Evolutionary conservation across 2,329 filamentous ascomycete genomes (phyloP), one percentile per base, ranked within the genome.

Genomic region (Lecanoromycetidae sp.): DNA sequence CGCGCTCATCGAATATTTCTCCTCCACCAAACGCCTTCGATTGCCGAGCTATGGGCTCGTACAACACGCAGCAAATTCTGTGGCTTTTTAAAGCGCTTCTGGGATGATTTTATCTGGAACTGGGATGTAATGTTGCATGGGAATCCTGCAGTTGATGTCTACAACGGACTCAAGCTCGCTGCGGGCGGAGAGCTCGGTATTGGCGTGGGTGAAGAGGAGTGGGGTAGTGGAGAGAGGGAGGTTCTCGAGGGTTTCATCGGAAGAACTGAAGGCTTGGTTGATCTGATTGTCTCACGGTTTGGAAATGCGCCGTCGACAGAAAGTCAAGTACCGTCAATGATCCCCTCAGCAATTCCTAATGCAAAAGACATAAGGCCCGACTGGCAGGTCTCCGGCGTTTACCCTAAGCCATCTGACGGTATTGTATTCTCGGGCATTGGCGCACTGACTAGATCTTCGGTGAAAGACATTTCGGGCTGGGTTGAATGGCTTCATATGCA

Each of bases 111-210:
- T 59, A 66, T 74, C 20, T 66, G 67, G 58, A 71, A 64, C 26
- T 98, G 91, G 91, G 87, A 90, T 56, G 83, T 96, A 10, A 75
- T 94, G 55, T 72, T 98, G 34, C 85, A 90, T 59, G 90, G 87
- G 7, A 95, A 94, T 57, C 91, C 91, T 0, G 80, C 82, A 2
- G 77, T 82, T 1, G 81, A 82, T 53, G 71, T 94, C 4, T 87
- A 87, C 58, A 79, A 82, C 9, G 87, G 85, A 5, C 79, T 94
- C 59, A 94, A 94, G 63, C 72, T 98, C 26, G 86, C 88, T 10
- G 85, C 83, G 5, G 87, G 86, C 27, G 90, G 91, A 15, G 90
- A 96, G 65, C 75, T 96, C 22, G 91, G 91, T 13, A 77, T 95
- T 37, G 91, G 91, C 0, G 91, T 96, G 1, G 91, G 91, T 15